phyloP scores from a whole-genome alignment of 2,329 filamentous ascomycete genomes.

The Ceratocystis albifundus region DNA sequence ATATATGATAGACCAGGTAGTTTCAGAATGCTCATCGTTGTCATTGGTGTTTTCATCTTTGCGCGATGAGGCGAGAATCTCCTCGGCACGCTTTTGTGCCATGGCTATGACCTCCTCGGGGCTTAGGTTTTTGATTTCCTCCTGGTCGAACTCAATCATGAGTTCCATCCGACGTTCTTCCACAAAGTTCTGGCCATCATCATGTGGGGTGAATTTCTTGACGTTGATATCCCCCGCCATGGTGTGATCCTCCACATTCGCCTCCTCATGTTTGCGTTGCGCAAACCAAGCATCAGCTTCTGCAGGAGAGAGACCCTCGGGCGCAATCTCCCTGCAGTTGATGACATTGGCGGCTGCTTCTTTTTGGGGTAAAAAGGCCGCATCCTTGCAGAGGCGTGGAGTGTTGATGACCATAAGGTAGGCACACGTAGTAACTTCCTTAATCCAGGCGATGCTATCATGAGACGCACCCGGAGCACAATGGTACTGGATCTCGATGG shows the following conservation, averaged over 20 bases:
- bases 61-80: constrained; percentile 13
- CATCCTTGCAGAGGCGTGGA: constrained; percentile 73
- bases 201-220: not conserved
- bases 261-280: constrained; percentile 31
- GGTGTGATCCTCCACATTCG: not conserved
- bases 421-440: constrained; percentile 79
- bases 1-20: not conserved
- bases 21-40: not conserved
- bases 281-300: constrained; percentile 33
- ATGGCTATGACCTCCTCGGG: constrained; percentile 17
- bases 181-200: not conserved
- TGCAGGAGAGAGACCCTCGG: constrained; percentile 30
- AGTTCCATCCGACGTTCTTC: constrained; percentile 26
- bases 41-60: constrained; percentile 26
- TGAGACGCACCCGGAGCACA: constrained; percentile 63
- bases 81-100: constrained; percentile 16
- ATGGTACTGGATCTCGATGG: constrained; percentile 70
- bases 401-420: constrained; percentile 92
- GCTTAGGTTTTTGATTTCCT: constrained; percentile 17
- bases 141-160: constrained; percentile 22
- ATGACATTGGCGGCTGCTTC: constrained; percentile 67
- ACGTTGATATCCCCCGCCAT: constrained; percentile 15
- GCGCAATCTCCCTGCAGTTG: constrained; percentile 59
- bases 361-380: constrained; percentile 72
- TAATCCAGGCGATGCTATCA: constrained; percentile 82